Base-by-base conservation (phyloP, 1,284 basidiomycete species). In the Mycosarcoma maydis region DNA sequence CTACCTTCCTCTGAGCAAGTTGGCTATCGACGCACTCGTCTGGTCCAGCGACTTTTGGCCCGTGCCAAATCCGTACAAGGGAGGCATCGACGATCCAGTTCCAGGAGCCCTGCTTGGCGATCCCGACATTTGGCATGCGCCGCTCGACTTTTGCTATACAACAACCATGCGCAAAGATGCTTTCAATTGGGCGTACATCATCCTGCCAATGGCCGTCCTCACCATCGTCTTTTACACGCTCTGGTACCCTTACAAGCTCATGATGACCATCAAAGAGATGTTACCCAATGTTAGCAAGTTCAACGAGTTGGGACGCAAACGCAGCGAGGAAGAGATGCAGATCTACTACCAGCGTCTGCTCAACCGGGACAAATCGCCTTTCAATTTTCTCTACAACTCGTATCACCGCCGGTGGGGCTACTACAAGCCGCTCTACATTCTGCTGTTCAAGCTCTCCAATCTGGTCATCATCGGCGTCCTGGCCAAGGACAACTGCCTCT, bases 121-220 rank as follows among this genome's bases (percentile, higher is more conserved):
- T 89, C 83, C 77, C 85, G 87, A 45, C 36, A 50, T 60, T 16
- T 69, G 52, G 51, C 71, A 61, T 13, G 86, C 87, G 47, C 86
- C 89, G 3, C 78, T 89, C 51, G 89, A 91, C 80, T 91, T 92
- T 74, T 92, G 90, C 81, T 92, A 88, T 84, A 80, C 72, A 9
- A 82, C 82, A 10, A 81, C 89, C 3, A 88, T 90, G 89, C 85
- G 86, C 58, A 85, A 85, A 41, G 87, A 90, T 66, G 85, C 89
- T 74, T 84, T 91, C 73, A 92, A 92, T 77, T 90, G 85, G 70
- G 89, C 90, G 0, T 89, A 87, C 13, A 72, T 87, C 4, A 81
- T 90, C 26, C 80, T 92, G 4, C 85, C 88, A 14, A 73, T 89
- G 16, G 86, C 90, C 0, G 70, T 85, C 1, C 49, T 88, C 7